Conservation (phyloP, 768 basidiomycete genomes). For the Flagelloscypha sp. region DNA sequence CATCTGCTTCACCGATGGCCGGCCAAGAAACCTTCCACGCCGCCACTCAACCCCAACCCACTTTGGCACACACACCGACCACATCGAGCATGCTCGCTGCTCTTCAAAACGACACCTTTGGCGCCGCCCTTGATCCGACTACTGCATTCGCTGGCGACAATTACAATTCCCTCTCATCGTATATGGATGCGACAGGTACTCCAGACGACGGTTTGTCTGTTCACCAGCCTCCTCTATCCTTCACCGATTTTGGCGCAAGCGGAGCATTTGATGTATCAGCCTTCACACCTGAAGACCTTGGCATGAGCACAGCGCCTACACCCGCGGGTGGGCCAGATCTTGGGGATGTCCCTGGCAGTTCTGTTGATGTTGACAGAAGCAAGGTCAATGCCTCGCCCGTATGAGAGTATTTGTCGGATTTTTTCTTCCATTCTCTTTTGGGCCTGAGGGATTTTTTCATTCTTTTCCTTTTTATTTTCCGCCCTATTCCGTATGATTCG, state of each 20-base stretch:
- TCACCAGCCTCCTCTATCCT: conserved; percentile 58
- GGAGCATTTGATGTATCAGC: conserved; percentile 62
- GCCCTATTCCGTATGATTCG: no score
- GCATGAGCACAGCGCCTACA: conserved; percentile 44
- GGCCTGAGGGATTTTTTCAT: no score
- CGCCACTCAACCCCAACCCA: conserved; percentile 51
- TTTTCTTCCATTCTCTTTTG: no score
- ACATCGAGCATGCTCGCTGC: conserved; percentile 89
- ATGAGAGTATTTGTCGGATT: no score
- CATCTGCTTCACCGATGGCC: conserved; percentile 81
- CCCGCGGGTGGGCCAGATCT: conserved; percentile 52
- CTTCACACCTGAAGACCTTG: conserved; percentile 62
- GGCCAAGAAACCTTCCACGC: conserved; percentile 72
- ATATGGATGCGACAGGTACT: conserved; percentile 63
- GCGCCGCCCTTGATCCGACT: conserved; percentile 55
- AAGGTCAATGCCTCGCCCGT: no score
- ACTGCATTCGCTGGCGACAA: conserved; percentile 59
- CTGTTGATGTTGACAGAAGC: no score
- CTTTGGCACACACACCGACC: conserved; percentile 77
- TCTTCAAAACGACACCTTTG: conserved; percentile 69
- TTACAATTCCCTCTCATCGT: conserved; percentile 62
- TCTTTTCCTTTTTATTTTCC: no score
- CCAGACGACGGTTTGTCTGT: conserved; percentile 58
- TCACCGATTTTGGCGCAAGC: conserved; percentile 59
- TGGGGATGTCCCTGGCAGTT: no score